These are phyloP conservation scores for Flaveria bidentis DNA, from an alignment of 129 eudicot species.

Conservation along the genomic window DNA sequence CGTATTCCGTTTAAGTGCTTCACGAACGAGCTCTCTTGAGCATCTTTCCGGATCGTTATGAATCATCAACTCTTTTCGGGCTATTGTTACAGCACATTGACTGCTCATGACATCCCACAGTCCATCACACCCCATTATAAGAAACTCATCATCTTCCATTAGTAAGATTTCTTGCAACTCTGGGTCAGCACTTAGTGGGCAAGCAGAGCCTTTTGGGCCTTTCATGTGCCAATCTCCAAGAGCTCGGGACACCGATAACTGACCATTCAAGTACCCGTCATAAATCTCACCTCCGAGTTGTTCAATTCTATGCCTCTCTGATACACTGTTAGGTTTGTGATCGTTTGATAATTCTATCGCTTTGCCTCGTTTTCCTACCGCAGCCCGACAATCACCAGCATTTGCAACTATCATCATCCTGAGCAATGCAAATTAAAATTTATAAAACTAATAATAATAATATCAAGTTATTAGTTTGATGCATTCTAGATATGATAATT, in stretches of 20 bases:
- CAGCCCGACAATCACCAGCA: conserved; percentile 94
- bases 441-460: too few species aligned
- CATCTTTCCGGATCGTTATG: conserved; percentile 84
- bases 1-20: conserved; percentile 70
- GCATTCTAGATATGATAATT: too few species aligned
- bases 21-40: conserved; percentile 75
- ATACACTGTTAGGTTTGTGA: conserved; percentile 72
- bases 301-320: conserved; percentile 70
- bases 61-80: conserved; percentile 68
- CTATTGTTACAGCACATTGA: conserved; percentile 81
- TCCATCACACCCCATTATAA: conserved; percentile 87
- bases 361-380: conserved; percentile 74
- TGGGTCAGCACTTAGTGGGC: conserved; percentile 73
- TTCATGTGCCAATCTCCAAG: conserved; percentile 97
- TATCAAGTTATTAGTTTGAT: too few species aligned
- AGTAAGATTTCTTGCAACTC: conserved; percentile 64
- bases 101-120: conserved; percentile 96
- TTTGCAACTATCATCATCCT: conserved; percentile 72
- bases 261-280: conserved; percentile 85
- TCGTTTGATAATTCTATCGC: conserved; percentile 86
- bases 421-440: not conserved
- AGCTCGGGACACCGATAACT: conserved; percentile 81
- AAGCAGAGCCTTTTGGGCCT: conserved; percentile 68
- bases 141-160: conserved; percentile 70
- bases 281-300: conserved; percentile 79